Evolutionary conservation across 306 rosid genomes (phyloP), one percentile per base, ranked within the genome.

Genomic region (Prunus mongolica): DNA sequence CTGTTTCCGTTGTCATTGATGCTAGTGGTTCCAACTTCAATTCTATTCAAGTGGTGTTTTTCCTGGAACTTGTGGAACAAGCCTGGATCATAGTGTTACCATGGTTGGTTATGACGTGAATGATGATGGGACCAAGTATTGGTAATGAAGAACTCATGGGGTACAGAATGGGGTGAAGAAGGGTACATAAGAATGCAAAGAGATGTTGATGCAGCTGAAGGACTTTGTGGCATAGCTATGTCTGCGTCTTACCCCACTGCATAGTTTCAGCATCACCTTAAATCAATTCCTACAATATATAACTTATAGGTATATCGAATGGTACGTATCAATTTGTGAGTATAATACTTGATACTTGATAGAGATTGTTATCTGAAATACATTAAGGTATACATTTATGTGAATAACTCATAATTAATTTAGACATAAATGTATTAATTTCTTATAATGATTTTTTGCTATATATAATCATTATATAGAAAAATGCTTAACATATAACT

Each of bases 181-280:
- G 4, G 32, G 4, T 28, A 28, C 32, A 28, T 2, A 28, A 28
- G 4, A 28, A 28, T 28, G 32, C 32, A 28, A 28, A 87, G 83
- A 57, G 82, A 72, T 52, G 65, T 85, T 5, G 69, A 12, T 62
- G 82, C 85, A 11, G 7, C 27, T 0, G 80, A 83, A 78, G 91
- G 86, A 27, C 82, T 78, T 0, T 81, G 83, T 65, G 87, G 89
- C 75, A 83, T 87, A 11, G 87, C 85, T 14, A 78, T 82, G 86
- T 66, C 71, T 30, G 82, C 86, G 6, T 84, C 91, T 71, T 87
- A 79, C 57, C 85, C 86, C 12, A 84, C 86, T 27, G 84, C 82
- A 45, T 81, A 52, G 60, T 46, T 46, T 46, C 3, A 46, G 13
- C 10, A 46, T 8, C 50, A 1, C 10, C 10, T 8, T 8, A 46